Evolutionary conservation across 1,284 basidiomycete species (phyloP).

Genomic region (Puccinia novopanici): DNA sequence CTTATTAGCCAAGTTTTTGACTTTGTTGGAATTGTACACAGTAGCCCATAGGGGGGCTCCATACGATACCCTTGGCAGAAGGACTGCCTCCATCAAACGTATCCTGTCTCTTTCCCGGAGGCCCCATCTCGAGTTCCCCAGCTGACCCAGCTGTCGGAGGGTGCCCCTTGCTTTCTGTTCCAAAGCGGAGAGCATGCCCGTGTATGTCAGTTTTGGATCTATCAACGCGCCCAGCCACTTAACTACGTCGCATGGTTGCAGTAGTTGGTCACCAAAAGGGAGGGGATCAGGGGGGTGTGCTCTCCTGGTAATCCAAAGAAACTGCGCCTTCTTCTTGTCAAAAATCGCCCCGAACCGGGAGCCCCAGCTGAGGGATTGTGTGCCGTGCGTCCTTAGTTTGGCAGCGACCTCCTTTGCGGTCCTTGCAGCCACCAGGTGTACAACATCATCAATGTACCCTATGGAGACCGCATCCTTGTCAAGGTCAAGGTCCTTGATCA

Average conservation of each 20-base stretch:
- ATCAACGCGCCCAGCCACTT: neutral
- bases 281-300: neutral
- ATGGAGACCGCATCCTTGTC: neutral
- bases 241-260: neutral
- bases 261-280: neutral
- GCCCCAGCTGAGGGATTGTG: neutral
- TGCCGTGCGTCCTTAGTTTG: neutral
- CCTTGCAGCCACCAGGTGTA: neutral
- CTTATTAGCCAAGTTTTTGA: neutral
- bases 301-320: conserved; percentile 9
- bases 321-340: conserved; percentile 2
- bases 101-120: neutral
- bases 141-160: neutral
- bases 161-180: neutral
- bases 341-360: neutral
- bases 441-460: conserved; percentile 15
- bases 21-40: neutral
- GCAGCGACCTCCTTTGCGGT: neutral
- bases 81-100: neutral
- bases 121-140: neutral
- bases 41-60: conserved; percentile 11
- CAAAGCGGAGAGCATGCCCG: neutral
- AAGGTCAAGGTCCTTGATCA: neutral
- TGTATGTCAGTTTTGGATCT: neutral
- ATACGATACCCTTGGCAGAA: neutral